phyloP scores from a whole-genome alignment of 2,329 filamentous ascomycete genomes.

The Phoma sp. region DNA sequence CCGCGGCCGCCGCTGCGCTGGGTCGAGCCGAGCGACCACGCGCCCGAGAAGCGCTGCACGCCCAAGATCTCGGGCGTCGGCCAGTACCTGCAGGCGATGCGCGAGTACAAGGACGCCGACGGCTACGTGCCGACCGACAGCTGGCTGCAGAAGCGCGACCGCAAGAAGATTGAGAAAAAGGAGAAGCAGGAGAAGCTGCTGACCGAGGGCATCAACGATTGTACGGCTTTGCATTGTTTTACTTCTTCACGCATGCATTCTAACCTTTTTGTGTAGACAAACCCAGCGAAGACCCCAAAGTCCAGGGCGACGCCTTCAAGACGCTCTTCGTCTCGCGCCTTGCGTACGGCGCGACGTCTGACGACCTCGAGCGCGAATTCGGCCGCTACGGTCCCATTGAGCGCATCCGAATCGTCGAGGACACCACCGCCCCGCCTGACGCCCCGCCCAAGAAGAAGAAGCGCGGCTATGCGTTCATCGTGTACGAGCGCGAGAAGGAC shows the following conservation, averaged over 20 bases:
- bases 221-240: slow-evolving; percentile 53
- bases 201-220: slow-evolving; percentile 68
- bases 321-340: slow-evolving; percentile 91
- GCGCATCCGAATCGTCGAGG: slow-evolving; percentile 85
- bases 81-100: slow-evolving; percentile 73
- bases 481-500: slow-evolving; percentile 96
- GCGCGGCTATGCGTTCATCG: slow-evolving; percentile 92
- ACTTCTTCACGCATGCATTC: slow-evolving; percentile 2
- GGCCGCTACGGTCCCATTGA: slow-evolving; percentile 93
- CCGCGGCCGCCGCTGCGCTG: slow-evolving; percentile 91
- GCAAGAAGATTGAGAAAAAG: slow-evolving; percentile 81
- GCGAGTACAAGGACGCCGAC: slow-evolving; percentile 79
- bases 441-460: slow-evolving; percentile 67
- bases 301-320: slow-evolving; percentile 92
- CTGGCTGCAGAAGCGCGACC: slow-evolving; percentile 87
- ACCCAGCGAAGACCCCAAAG: slow-evolving; percentile 82
- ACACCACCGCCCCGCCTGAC: slow-evolving; percentile 74
- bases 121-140: slow-evolving; percentile 85
- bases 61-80: slow-evolving; percentile 75
- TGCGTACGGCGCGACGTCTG: slow-evolving; percentile 85
- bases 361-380: slow-evolving; percentile 93
- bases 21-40: slow-evolving; percentile 80
- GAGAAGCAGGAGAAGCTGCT: slow-evolving; percentile 68
- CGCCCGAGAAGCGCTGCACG: slow-evolving; percentile 82
- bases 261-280: slow-evolving; percentile 64